Conservation (phyloP, 352 stramenopile species). For the Nannochloropsis limnetica region DNA sequence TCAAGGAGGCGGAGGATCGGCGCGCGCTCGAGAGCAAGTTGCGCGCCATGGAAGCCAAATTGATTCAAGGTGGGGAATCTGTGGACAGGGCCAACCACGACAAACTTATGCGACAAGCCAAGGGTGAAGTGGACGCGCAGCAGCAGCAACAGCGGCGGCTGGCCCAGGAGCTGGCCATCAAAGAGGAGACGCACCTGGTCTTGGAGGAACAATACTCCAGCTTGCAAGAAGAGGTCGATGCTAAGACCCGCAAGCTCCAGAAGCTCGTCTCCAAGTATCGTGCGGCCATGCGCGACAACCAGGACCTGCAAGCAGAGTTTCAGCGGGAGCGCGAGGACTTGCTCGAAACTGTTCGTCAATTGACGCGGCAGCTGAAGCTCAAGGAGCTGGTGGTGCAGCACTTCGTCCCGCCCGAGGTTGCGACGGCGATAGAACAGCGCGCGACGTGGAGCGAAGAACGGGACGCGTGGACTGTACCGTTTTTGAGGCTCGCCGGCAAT, state of each 20-base stretch:
- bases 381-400: constrained; percentile 79
- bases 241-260: constrained; percentile 88
- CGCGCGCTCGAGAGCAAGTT: constrained; percentile 69
- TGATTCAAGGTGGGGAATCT: constrained; percentile 82
- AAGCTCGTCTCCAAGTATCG: constrained; percentile 87
- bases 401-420: constrained; percentile 62
- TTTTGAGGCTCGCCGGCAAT: constrained; percentile 61
- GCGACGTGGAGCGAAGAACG: constrained; percentile 68
- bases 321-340: constrained; percentile 84
- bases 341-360: constrained; percentile 81
- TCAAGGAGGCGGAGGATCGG: constrained; percentile 65
- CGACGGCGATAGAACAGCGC: constrained; percentile 22
- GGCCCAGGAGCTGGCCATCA: constrained; percentile 75
- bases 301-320: constrained; percentile 82
- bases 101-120: constrained; percentile 71
- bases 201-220: constrained; percentile 78
- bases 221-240: constrained; percentile 78
- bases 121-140: constrained; percentile 71
- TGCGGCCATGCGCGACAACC: constrained; percentile 68
- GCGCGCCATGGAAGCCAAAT: constrained; percentile 75
- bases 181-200: constrained; percentile 80
- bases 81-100: constrained; percentile 87
- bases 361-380: constrained; percentile 84
- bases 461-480: constrained; percentile 75
- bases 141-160: constrained; percentile 55